phyloP scores from a whole-genome alignment of 1,139 yeast genomes.

The Geotrichum citri-aurantii region DNA sequence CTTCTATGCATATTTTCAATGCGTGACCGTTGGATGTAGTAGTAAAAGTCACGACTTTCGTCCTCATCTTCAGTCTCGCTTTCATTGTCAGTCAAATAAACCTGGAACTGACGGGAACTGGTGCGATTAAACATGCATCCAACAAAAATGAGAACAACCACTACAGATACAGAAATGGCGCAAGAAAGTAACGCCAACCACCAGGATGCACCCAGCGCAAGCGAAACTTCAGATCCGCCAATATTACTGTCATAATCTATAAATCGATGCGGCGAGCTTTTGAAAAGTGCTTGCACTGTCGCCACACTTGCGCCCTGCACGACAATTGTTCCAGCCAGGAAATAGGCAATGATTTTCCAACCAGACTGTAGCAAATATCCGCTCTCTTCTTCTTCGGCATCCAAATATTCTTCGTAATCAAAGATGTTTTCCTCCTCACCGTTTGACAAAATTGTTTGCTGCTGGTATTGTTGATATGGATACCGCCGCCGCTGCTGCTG shows the following conservation, averaged over 20 bases:
- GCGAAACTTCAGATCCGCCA: neutral
- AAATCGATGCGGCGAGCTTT: neutral
- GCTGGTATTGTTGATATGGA: neutral
- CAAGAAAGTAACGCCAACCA: slow-evolving; percentile 13
- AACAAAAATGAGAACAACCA: slow-evolving; percentile 1
- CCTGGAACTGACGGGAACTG: slow-evolving; percentile 8
- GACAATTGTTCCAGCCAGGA: slow-evolving; percentile 6
- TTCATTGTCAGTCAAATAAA: slow-evolving; percentile 2
- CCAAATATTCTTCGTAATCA: neutral
- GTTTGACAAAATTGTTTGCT: neutral
- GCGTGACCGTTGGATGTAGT: slow-evolving; percentile 13
- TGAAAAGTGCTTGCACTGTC: neutral
- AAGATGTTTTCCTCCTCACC: neutral
- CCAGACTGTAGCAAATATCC: slow-evolving; percentile 13
- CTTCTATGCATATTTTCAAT: slow-evolving; percentile 20
- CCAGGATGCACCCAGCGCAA: slow-evolving; percentile 11
- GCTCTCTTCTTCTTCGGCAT: neutral
- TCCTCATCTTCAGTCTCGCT: slow-evolving; percentile 8
- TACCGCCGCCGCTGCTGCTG: no score
- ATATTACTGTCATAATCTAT: neutral
- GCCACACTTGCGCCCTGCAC: slow-evolving; percentile 11
- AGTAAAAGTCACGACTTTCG: slow-evolving; percentile 14
- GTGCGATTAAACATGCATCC: slow-evolving; percentile 3
- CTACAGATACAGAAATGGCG: neutral
- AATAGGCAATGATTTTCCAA: slow-evolving; percentile 14